phyloP scores from a whole-genome alignment of 139 green algal species.

The Picochlorum costavermella region DNA sequence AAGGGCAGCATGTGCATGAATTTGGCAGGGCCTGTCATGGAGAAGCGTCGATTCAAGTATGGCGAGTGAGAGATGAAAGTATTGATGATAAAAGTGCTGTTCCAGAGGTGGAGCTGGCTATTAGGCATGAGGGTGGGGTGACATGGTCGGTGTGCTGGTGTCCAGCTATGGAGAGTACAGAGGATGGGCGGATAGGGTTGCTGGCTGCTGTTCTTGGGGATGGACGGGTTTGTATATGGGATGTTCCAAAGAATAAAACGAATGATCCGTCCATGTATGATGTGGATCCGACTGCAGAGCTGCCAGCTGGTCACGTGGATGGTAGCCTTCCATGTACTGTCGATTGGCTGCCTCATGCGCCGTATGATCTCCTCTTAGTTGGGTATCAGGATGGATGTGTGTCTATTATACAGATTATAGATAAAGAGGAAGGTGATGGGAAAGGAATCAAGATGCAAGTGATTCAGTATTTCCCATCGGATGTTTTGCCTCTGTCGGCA shows the following conservation, averaged over 20 bases:
- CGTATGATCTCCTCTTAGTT: conserved; percentile 44
- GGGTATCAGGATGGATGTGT: conserved; percentile 54
- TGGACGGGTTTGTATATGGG: conserved; percentile 36
- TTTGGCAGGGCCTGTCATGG: conserved; percentile 21
- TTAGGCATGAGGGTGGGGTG: conserved; percentile 43
- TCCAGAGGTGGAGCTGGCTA: conserved; percentile 8
- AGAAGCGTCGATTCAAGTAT: conserved; percentile 39
- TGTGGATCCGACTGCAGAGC: conserved; percentile 9
- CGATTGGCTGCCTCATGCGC: conserved; percentile 42
- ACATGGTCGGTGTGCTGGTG: conserved; percentile 50
- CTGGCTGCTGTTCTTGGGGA: conserved; percentile 48
- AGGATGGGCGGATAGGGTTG: conserved; percentile 31
- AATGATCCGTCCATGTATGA: background rate
- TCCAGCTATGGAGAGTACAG: conserved; percentile 9
- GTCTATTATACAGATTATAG: conserved; percentile 16
- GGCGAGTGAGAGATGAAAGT: conserved; percentile 23
- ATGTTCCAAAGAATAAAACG: conserved; percentile 24
- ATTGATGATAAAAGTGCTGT: background rate
- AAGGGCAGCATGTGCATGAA: conserved; percentile 6
- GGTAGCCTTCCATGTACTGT: conserved; percentile 36
- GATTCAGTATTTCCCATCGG: conserved; percentile 13
- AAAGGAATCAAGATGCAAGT: too few relatives aligned
- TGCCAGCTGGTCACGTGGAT: conserved; percentile 6
- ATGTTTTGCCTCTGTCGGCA: conserved; percentile 17
- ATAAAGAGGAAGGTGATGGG: background rate